A percentile compares a stretch with the other conserved stretches of the same genome.
phyloP scores from a whole-genome alignment of 768 basidiomycete species.

The Rhodosporidiobolus odoratus region DNA sequence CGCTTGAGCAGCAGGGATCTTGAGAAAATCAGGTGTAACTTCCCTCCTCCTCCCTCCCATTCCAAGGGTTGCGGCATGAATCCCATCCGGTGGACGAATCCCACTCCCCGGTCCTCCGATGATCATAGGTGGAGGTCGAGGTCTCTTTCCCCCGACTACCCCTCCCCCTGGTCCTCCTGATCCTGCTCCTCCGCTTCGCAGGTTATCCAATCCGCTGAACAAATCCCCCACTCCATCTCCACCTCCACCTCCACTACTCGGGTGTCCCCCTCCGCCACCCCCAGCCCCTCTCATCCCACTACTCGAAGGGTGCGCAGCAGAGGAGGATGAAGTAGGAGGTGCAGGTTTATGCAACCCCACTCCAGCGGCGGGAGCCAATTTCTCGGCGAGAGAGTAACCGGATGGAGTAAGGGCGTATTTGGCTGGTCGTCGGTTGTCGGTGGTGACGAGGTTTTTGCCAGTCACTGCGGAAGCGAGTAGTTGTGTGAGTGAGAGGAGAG shows the following conservation, averaged over 20 bases:
- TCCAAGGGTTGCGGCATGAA: neutral
- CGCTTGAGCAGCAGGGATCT: neutral
- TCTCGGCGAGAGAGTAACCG: conserved; percentile 30
- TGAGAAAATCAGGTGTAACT: neutral
- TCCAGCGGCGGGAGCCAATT: conserved; percentile 16
- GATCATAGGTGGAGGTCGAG: too few relatives aligned
- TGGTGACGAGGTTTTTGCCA: conserved; percentile 4
- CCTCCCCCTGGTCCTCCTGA: neutral
- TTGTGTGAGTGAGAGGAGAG: neutral
- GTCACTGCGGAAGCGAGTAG: neutral
- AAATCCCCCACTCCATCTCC: too few relatives aligned
- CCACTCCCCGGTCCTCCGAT: neutral
- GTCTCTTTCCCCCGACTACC: too few relatives aligned
- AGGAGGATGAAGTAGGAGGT: conserved; percentile 4
- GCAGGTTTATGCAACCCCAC: neutral
- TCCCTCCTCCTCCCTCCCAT: neutral
- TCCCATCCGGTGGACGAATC: neutral
- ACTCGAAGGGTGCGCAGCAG: neutral
- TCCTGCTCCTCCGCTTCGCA: too few relatives aligned
- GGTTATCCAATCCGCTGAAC: too few relatives aligned
- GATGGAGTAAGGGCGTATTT: conserved; percentile 8
- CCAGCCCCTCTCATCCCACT: too few relatives aligned
- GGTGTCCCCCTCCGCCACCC: too few relatives aligned
- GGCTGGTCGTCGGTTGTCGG: conserved; percentile 9
- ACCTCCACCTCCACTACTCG: too few relatives aligned